Base-by-base conservation (phyloP, 176 grass and related monocot species). In the Aegilops longissima region DNA sequence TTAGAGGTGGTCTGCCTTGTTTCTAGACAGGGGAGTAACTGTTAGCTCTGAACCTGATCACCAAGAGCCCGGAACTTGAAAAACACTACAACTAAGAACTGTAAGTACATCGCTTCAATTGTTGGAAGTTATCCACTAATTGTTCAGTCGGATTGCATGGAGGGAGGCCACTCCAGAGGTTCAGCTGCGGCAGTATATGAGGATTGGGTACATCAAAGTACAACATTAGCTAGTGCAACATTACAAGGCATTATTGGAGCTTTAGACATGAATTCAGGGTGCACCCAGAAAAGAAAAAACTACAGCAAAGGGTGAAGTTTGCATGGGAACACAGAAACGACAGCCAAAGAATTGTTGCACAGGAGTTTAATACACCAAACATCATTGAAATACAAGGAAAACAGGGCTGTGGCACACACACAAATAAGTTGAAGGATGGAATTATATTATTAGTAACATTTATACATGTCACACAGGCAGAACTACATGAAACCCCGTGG, bases 381-480 rank as follows among this genome's bases (percentile, higher is more conserved):
- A 44, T 4, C 3, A 25, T 8, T 8, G 5, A 59, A 16, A 62
- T 31, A 47, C 3, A 36, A 71, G 47, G 49, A 63, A 51, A 52
- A n/a, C 66, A 80, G 20, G 6, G 45, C 34, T 31, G 25, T 12
- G 29, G 44, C 35, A 38, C 20, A 31, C 30, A 14, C 66, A 76
- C 2, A 52, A 4, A 39, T 13, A 83, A 58, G 27, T 73, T 36
- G 27, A 68, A 38, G 66, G 24, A 10, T 24, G 24, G 5, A 49
- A 13, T 61, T 75, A 83, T 87, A 74, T 90, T 75, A 87, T 91
- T 54, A 80, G 80, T 75, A 45, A 61, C 20, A 87, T 87, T 87
- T 91, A 87, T 87, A 87, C 85, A 84, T 20, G 67, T 83, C 75
- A 80, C 80, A 51, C 80, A 80, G 45, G 68, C 2, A 74, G 67